These are phyloP conservation scores for Sporopachydermia cereana DNA, from an alignment of 1,139 yeast genomes.

Conservation along the genomic window DNA sequence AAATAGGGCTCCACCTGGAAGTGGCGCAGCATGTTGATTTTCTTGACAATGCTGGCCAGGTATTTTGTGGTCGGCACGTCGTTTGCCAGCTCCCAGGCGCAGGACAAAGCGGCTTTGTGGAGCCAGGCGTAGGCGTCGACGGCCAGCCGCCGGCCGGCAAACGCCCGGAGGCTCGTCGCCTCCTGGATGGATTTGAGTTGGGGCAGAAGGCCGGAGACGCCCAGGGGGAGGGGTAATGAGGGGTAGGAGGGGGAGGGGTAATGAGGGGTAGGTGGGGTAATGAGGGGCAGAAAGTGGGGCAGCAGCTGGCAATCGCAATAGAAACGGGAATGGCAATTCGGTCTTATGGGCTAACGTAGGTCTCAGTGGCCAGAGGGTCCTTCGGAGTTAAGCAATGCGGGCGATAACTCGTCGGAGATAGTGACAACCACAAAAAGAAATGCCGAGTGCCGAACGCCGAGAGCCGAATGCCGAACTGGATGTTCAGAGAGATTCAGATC, in stretches of 20 bases:
- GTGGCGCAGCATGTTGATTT: conserved; percentile 49
- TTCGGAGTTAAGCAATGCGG: too few relatives aligned
- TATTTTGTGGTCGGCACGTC: conserved; percentile 61
- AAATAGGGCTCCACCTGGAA: conserved; percentile 73
- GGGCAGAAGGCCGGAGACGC: conserved; percentile 69
- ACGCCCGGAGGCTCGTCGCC: conserved; percentile 43
- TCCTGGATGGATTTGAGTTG: conserved; percentile 63
- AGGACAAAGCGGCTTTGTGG: conserved; percentile 72
- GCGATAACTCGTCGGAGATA: too few relatives aligned
- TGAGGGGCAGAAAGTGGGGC: too few relatives aligned
- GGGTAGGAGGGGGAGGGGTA: too few relatives aligned
- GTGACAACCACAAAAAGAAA: too few relatives aligned
- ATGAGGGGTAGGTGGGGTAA: neutral
- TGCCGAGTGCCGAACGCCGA: too few relatives aligned
- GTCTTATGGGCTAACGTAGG: too few relatives aligned
- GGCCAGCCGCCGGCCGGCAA: conserved; percentile 70
- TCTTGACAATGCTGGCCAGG: conserved; percentile 41
- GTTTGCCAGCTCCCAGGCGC: conserved; percentile 74
- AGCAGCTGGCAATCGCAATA: too few relatives aligned
- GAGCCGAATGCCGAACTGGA: too few relatives aligned
- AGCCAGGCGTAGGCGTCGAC: conserved; percentile 97
- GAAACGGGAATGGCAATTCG: too few relatives aligned
- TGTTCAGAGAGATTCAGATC: too few relatives aligned
- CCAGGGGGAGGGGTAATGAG: conserved; percentile 34
- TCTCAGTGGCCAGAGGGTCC: too few relatives aligned